phyloP scores from a whole-genome alignment of 176 grass and related monocot genomes.

The Carex scoparia region DNA sequence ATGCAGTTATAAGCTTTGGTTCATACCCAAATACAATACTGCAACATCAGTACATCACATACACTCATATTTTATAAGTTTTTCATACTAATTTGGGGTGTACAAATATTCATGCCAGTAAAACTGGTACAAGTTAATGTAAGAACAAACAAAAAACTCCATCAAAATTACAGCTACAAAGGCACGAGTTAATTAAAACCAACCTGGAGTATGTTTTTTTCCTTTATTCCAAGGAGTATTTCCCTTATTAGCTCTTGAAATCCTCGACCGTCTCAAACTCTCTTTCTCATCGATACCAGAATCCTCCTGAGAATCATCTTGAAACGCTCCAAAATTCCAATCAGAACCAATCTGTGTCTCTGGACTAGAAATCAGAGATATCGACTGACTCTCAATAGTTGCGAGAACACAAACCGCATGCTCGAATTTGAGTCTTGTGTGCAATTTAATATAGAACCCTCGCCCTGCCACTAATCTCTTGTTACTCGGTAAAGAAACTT shows the following conservation, averaged over 20 bases:
- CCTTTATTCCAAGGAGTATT: slow-evolving; percentile 98
- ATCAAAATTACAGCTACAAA: slow-evolving; percentile 8
- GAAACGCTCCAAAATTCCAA: background rate
- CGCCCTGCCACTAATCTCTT: background rate
- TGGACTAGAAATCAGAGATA: background rate
- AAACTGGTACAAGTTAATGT: background rate
- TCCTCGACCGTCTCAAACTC: slow-evolving; percentile 59
- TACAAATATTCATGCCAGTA: background rate
- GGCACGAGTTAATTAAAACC: background rate
- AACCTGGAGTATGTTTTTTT: slow-evolving; percentile 80
- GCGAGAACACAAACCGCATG: background rate
- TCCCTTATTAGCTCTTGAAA: slow-evolving; percentile 85
- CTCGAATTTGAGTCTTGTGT: slow-evolving; percentile 12
- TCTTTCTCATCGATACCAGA: slow-evolving; percentile 60
- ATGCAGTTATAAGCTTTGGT: background rate
- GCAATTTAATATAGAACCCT: background rate
- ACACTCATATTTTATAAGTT: background rate
- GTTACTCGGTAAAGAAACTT: background rate
- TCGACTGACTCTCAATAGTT: slow-evolving; percentile 4
- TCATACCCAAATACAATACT: background rate
- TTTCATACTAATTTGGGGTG: background rate
- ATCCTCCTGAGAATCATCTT: slow-evolving; percentile 18
- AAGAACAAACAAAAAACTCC: background rate
- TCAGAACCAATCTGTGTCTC: background rate
- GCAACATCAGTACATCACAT: background rate